phyloP scores from a whole-genome alignment of 441 rosid genomes.

The Adansonia rubrostipa region DNA sequence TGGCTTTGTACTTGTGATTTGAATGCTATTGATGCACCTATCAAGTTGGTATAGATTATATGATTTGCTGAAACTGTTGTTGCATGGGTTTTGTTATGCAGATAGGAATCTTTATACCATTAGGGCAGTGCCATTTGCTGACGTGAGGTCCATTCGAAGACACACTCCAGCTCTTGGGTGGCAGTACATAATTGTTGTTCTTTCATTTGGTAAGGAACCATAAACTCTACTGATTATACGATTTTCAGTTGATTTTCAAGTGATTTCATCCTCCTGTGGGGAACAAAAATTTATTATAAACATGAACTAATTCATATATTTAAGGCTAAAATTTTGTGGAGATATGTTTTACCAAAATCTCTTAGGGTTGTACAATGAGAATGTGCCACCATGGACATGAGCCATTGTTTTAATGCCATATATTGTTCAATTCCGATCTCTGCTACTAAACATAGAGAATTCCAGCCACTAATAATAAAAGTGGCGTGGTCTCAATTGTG shows the following conservation, averaged over 20 bases:
- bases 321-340: neutral
- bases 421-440: neutral
- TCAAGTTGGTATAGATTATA: slow-evolving; percentile 9
- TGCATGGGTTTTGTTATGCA: slow-evolving; percentile 40
- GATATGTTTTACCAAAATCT: slow-evolving; percentile 6
- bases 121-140: slow-evolving; percentile 73
- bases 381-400: neutral
- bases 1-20: slow-evolving; percentile 22
- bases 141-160: slow-evolving; percentile 79
- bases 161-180: slow-evolving; percentile 94
- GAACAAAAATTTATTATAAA: slow-evolving; percentile 3
- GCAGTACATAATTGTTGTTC: slow-evolving; percentile 89
- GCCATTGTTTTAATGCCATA: neutral
- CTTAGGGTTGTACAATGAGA: neutral
- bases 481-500: neutral
- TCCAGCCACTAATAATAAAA: neutral
- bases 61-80: slow-evolving; percentile 21
- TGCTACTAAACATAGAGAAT: neutral
- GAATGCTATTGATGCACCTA: slow-evolving; percentile 16
- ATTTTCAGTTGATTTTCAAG: slow-evolving; percentile 15
- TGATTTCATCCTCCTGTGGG: neutral
- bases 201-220: slow-evolving; percentile 74
- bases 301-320: neutral
- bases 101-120: slow-evolving; percentile 92
- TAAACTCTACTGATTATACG: slow-evolving; percentile 7